Percentiles rank a stretch among this genome's conserved stretches.
Conservation (phyloP, 2,329 filamentous ascomycete genomes). For the Fusarium hostae region DNA sequence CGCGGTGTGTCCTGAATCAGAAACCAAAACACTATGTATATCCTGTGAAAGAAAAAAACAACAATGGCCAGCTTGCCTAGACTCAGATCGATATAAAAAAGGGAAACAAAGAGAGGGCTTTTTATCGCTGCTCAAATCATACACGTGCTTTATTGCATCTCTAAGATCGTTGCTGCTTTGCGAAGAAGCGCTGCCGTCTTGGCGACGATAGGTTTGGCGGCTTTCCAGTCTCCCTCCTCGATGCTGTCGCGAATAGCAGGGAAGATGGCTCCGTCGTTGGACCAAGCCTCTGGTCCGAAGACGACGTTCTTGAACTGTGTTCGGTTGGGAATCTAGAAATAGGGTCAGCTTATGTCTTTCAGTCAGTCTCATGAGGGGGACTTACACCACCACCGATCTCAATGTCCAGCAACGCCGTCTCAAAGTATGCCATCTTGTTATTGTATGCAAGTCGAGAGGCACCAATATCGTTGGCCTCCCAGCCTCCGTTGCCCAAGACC, state of each 20-base stretch:
- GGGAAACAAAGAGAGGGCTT: constrained; percentile 13
- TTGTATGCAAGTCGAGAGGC: constrained; percentile 81
- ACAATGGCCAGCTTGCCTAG: constrained; percentile 29
- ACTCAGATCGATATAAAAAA: constrained; percentile 15
- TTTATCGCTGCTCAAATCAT: constrained; percentile 31
- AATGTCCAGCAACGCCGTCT: constrained; percentile 83
- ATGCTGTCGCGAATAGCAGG: constrained; percentile 88
- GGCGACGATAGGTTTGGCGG: constrained; percentile 74
- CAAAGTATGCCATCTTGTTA: constrained; percentile 80
- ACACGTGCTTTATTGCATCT: constrained; percentile 37
- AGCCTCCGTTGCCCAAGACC: constrained; percentile 77
- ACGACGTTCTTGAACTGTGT: constrained; percentile 95
- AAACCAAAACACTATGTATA: constrained; percentile 36
- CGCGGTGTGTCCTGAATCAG: constrained; percentile 20
- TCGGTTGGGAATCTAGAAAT: constrained; percentile 78
- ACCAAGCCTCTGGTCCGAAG: constrained; percentile 85
- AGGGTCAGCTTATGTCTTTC: constrained; percentile 19
- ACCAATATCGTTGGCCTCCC: constrained; percentile 77
- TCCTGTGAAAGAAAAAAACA: constrained; percentile 28
- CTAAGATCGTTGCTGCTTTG: constrained; percentile 61
- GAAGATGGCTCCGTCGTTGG: constrained; percentile 55
- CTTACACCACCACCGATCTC: constrained; percentile 78
- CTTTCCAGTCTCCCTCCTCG: constrained; percentile 74
- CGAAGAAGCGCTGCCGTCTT: constrained; percentile 77
- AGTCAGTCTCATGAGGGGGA: constrained; percentile 42